A percentile compares a stretch with the other conserved stretches of the same genome.
phyloP scores from a whole-genome alignment of 257 asterid genomes.

The Solanum lycopersicoides region DNA sequence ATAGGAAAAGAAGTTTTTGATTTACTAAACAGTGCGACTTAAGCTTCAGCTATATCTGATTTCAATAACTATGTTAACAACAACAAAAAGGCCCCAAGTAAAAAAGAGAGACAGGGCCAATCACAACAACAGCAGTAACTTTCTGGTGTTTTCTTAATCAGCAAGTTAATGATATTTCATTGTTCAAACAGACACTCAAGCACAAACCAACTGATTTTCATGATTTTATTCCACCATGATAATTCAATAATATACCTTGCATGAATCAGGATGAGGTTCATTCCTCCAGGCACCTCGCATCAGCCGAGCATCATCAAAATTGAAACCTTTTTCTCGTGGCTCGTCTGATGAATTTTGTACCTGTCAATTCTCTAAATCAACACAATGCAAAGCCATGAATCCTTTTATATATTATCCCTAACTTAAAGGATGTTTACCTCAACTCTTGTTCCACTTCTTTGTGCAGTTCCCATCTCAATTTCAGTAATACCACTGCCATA shows the following conservation, averaged over 20 bases:
- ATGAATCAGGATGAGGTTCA: conserved; percentile 88
- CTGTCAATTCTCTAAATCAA: conserved; percentile 29
- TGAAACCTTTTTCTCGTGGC: conserved; percentile 88
- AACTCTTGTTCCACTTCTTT: conserved; percentile 59
- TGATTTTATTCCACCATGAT: not conserved
- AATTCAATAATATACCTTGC: conserved; percentile 55
- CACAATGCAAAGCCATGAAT: not conserved
- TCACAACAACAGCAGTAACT: not conserved
- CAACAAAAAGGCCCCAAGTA: not conserved
- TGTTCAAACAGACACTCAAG: not conserved
- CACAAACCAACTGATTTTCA: not conserved
- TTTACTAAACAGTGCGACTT: not conserved
- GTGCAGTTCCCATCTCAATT: conserved; percentile 89
- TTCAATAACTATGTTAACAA: not conserved
- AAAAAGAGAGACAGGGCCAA: not conserved
- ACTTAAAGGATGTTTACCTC: conserved; percentile 40
- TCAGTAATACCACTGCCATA: conserved; percentile 96
- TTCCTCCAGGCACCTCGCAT: conserved; percentile 98
- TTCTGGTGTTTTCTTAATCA: not conserved
- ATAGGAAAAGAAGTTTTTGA: not conserved
- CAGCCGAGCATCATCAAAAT: conserved; percentile 83
- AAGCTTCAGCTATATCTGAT: not conserved
- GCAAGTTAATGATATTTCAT: not conserved
- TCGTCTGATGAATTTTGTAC: conserved; percentile 41
- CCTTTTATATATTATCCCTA: not conserved